These are phyloP conservation scores for Phaffomyces opuntiae DNA, from an alignment of 805 yeast species.

Conservation along the genomic window DNA sequence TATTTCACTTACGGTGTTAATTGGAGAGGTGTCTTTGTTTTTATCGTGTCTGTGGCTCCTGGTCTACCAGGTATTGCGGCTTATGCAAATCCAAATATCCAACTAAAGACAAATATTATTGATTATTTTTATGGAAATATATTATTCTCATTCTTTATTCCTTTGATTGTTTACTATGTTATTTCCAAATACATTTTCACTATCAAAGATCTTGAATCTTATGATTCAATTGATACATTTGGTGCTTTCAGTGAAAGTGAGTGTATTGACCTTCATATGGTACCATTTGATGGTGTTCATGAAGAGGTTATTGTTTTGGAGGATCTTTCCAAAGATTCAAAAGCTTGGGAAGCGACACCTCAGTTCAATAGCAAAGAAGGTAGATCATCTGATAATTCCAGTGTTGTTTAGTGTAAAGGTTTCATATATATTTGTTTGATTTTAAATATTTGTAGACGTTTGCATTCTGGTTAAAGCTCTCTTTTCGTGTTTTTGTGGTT, in stretches of 20 bases:
- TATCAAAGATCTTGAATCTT: conserved; percentile 11
- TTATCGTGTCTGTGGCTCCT: conserved; percentile 27
- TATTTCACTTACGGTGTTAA: conserved; percentile 28
- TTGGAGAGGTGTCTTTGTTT: conserved; percentile 24
- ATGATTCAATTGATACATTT: conserved; percentile 22
- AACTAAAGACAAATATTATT: conserved; percentile 17
- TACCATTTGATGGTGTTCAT: conserved; percentile 14
- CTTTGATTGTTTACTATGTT: conserved; percentile 22
- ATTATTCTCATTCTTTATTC: conserved; percentile 24
- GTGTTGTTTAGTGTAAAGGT: neutral
- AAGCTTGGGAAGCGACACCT: neutral
- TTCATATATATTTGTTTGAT: neutral
- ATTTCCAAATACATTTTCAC: conserved; percentile 23
- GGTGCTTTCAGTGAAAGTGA: conserved; percentile 25
- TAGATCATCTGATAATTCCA: conserved; percentile 3
- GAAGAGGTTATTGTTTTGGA: conserved; percentile 6
- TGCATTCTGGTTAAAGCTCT: too few species aligned
- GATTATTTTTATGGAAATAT: conserved; percentile 26
- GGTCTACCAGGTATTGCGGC: conserved; percentile 33
- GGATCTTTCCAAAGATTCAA: conserved; percentile 1
- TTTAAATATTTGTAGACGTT: neutral
- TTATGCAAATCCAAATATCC: conserved; percentile 22
- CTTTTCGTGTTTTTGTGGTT: too few species aligned
- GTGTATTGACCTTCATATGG: conserved; percentile 18
- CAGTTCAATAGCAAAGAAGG: neutral